Percentiles rank a stretch among this genome's conserved stretches.
These are phyloP conservation scores for Bretziella fagacearum DNA, from an alignment of 2,329 filamentous ascomycete species.

Conservation along the genomic window DNA sequence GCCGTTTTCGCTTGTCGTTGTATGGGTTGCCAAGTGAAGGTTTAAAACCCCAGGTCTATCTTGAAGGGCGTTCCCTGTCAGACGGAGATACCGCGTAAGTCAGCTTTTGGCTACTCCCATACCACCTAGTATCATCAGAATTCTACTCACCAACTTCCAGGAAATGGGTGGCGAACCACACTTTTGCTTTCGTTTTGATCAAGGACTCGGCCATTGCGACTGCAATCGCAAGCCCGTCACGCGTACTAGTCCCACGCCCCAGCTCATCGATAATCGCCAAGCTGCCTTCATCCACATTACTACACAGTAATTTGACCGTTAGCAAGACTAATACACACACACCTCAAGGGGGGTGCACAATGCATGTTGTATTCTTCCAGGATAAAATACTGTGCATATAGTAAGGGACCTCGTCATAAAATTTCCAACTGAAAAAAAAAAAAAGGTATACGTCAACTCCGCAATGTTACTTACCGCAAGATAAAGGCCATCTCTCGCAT, in stretches of 20 bases:
- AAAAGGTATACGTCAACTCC: conserved; percentile 14
- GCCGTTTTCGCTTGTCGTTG: conserved; percentile 28
- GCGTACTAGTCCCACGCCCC: conserved; percentile 74
- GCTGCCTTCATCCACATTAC: conserved; percentile 60
- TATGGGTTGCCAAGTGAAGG: conserved; percentile 61
- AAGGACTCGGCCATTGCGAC: conserved; percentile 80
- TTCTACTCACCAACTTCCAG: conserved; percentile 43
- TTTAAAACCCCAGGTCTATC: conserved; percentile 67
- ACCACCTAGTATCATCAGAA: neutral
- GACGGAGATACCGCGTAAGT: no score
- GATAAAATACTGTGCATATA: no score
- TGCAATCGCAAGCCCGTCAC: conserved; percentile 78
- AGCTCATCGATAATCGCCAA: conserved; percentile 83
- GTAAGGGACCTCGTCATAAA: no score
- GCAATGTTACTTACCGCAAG: conserved; percentile 35
- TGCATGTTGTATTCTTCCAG: no score
- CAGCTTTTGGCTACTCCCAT: neutral
- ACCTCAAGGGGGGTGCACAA: no score
- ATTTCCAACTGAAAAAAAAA: no score
- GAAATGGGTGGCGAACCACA: conserved; percentile 95
- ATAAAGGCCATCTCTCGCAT: conserved; percentile 97
- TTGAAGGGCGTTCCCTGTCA: conserved; percentile 47
- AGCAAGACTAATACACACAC: neutral
- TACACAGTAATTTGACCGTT: conserved; percentile 19
- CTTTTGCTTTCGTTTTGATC: conserved; percentile 56